Evolutionary conservation across 2,329 filamentous ascomycete species (phyloP), one percentile per base, ranked within the genome.

Genomic region (Calonectria pteridis): DNA sequence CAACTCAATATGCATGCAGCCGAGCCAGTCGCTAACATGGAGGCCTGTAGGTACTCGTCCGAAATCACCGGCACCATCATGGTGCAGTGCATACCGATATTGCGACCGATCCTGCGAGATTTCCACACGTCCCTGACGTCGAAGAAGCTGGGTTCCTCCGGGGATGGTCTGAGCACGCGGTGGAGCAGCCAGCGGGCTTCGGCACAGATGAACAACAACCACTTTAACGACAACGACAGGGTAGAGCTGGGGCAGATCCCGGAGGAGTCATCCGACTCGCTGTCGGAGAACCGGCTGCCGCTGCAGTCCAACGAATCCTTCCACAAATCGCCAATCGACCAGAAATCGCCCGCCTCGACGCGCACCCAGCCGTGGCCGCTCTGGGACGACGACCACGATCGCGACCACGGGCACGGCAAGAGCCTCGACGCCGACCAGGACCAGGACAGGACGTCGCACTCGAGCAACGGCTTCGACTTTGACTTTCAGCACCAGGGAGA

Each of bases 21-120:
- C 46, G 10, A 7, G 16, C 18, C 33, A 16, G 51, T 35, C 13
- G 23, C 55, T 62, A 28, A 62, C 35, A 35, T 18, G 6, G 16
- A n/a, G 23, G 14, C 20, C n/a, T 10, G 66, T 43, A 81, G 82
- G 81, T 86, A 89, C 79, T 88, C 87, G 0, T 88, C 88, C 20
- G 88, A 90, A 79, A 83, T 89, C 67, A 84, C 87, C 11, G 88
- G 88, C 67, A 90, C 88, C 31, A 89, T 90, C 75, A 89, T 90
- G 53, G 88, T 89, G 5, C 88, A 89, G 76, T 90, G 87, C 73
- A 86, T 90, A 3, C 88, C 88, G 2, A 86, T 90, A 20, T 77
- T 90, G 10, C 85, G 88, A 13, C 87, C 88, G 0, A 84, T 90
- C 26, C 74, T 90, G 7, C 75, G 76, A 58, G 78, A 78, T 40